A percentile compares a stretch with the other conserved stretches of the same genome.
Evolutionary conservation across 306 rosid genomes (phyloP).

Genomic region (Ammopiptanthus mongolicus): DNA sequence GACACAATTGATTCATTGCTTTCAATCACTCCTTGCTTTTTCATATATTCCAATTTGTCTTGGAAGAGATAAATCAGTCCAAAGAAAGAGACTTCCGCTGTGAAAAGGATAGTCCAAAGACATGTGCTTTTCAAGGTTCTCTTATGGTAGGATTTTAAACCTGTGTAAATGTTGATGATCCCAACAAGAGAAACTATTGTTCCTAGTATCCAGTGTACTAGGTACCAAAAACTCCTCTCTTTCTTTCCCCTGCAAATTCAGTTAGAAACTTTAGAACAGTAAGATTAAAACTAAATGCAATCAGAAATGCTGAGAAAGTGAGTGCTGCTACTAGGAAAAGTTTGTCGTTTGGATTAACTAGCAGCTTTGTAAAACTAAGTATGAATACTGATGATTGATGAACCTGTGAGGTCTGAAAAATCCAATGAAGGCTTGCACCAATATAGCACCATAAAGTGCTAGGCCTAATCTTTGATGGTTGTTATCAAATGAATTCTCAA

Average conservation of each 20-base stretch:
- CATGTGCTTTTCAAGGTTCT: constrained; percentile 60
- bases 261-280: not conserved
- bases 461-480: constrained; percentile 87
- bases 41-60: constrained; percentile 76
- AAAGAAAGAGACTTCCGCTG: constrained; percentile 60
- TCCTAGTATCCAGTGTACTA: constrained; percentile 84
- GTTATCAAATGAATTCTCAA: constrained; percentile 91
- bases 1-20: constrained; percentile 32
- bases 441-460: constrained; percentile 66
- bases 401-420: constrained; percentile 92
- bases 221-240: constrained; percentile 73
- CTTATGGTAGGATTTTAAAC: constrained; percentile 63
- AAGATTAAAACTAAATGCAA: not conserved
- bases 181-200: constrained; percentile 64
- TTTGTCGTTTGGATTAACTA: not conserved
- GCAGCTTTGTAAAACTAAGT: not conserved
- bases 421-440: constrained; percentile 70
- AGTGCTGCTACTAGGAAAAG: not conserved
- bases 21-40: constrained; percentile 63
- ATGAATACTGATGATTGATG: not conserved
- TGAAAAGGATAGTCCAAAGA: constrained; percentile 84
- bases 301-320: not conserved
- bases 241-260: constrained; percentile 61
- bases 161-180: constrained; percentile 81
- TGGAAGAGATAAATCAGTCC: constrained; percentile 69